A percentile compares a stretch with the other conserved stretches of the same genome.
These are phyloP conservation scores for Calonectria multiphialidica DNA, from an alignment of 2,329 filamentous ascomycete genomes.

Conservation along the genomic window DNA sequence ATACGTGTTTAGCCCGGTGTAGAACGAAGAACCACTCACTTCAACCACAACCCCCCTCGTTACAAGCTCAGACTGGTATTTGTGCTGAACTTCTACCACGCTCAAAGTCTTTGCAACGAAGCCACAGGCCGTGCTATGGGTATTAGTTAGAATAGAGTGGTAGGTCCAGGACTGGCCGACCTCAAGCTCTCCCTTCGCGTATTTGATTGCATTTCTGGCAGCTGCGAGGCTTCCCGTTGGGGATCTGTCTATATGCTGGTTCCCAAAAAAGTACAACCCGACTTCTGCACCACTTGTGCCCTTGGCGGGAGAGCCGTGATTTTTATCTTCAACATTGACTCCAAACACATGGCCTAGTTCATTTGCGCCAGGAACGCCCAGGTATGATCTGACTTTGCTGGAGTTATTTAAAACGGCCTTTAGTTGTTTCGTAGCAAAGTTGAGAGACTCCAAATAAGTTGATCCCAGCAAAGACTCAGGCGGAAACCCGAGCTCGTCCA, in stretches of 20 bases:
- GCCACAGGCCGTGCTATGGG: background rate
- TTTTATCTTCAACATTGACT: background rate
- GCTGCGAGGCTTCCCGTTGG: conserved; percentile 2
- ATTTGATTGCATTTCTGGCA: background rate
- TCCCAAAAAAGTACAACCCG: conserved; percentile 9
- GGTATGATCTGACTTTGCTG: background rate
- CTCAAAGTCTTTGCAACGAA: background rate
- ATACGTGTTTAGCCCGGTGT: conserved; percentile 1
- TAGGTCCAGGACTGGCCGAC: conserved; percentile 14
- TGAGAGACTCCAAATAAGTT: background rate
- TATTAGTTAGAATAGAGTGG: background rate
- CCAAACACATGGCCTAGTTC: background rate
- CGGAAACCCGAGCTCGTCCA: background rate
- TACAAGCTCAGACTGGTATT: background rate
- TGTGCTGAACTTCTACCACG: background rate
- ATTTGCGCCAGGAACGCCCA: background rate
- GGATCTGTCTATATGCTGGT: conserved; percentile 4
- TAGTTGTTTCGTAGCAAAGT: background rate
- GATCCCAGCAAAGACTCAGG: background rate
- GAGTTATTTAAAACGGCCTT: background rate
- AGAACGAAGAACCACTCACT: background rate
- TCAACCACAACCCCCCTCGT: background rate
- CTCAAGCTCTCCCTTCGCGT: background rate
- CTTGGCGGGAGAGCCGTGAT: background rate
- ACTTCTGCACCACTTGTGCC: background rate